A percentile compares a stretch with the other conserved stretches of the same genome.
phyloP scores from a whole-genome alignment of 1,284 basidiomycete species.

The Trametes sp. region DNA sequence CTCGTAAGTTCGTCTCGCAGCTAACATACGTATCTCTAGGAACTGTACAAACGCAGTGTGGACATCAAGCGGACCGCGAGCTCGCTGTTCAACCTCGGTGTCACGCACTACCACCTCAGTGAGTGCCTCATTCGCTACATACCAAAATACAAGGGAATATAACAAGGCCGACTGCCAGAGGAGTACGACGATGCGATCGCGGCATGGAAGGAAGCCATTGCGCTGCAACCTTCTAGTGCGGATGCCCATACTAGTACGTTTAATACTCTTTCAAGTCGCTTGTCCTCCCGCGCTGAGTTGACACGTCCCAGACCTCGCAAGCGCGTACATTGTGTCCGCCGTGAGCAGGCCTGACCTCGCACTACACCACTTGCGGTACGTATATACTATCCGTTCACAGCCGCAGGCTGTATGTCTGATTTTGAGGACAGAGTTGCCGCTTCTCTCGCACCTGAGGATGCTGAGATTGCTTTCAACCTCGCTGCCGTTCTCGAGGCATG shows the following conservation, averaged over 20 bases:
- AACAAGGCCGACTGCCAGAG: conserved; percentile 54
- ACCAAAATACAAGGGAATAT: background rate
- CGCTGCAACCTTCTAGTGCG: conserved; percentile 83
- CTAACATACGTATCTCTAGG: conserved; percentile 26
- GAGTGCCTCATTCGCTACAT: conserved; percentile 39
- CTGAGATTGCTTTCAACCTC: conserved; percentile 95
- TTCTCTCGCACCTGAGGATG: conserved; percentile 88
- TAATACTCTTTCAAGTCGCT: conserved; percentile 20
- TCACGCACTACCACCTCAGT: conserved; percentile 91
- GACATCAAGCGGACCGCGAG: conserved; percentile 85
- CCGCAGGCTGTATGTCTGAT: background rate
- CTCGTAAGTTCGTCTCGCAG: background rate
- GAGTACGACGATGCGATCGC: conserved; percentile 86
- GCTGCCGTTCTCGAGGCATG: conserved; percentile 92
- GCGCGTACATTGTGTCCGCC: conserved; percentile 91
- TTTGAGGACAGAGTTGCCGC: conserved; percentile 74
- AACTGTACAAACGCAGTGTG: conserved; percentile 81
- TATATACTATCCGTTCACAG: conserved; percentile 31
- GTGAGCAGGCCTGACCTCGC: conserved; percentile 90
- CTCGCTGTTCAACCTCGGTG: conserved; percentile 88
- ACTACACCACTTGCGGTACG: conserved; percentile 85
- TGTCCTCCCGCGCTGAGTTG: conserved; percentile 15
- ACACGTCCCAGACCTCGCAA: conserved; percentile 79
- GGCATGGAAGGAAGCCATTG: conserved; percentile 88
- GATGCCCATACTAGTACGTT: conserved; percentile 92